Percentiles rank a stretch among this genome's conserved stretches.
Evolutionary conservation across 257 asterid genomes (phyloP).

Genomic region (Osmanthus fragrans): DNA sequence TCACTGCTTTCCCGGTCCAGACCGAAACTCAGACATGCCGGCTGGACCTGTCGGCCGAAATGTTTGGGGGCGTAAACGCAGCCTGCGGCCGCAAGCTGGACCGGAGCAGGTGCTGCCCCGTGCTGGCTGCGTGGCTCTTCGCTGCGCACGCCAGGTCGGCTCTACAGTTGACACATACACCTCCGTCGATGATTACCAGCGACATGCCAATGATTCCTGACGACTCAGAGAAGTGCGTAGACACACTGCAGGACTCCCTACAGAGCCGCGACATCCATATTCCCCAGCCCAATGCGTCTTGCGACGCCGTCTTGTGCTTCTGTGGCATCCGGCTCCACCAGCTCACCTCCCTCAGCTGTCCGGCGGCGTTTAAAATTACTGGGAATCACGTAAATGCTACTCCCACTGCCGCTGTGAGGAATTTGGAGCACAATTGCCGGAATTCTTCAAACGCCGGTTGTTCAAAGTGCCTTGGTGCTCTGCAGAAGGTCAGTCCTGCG

Average conservation of each 20-base stretch:
- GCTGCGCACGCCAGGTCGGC: conserved; percentile 95
- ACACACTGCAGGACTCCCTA: conserved; percentile 72
- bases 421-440: conserved; percentile 73
- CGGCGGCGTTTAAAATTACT: conserved; percentile 79
- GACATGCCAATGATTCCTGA: conserved; percentile 92
- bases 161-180: conserved; percentile 42
- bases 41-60: conserved; percentile 78
- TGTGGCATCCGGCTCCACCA: conserved; percentile 94
- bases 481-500: conserved; percentile 67
- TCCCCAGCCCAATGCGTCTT: conserved; percentile 75
- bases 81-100: conserved; percentile 81
- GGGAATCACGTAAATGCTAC: conserved; percentile 51
- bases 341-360: conserved; percentile 69
- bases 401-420: conserved; percentile 80
- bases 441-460: conserved; percentile 85
- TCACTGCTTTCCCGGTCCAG: conserved; percentile 85
- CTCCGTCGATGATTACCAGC: conserved; percentile 46
- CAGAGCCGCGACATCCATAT: conserved; percentile 58
- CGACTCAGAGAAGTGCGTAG: conserved; percentile 88
- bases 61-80: conserved; percentile 84
- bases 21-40: conserved; percentile 59
- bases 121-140: conserved; percentile 92
- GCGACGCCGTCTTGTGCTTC: conserved; percentile 93
- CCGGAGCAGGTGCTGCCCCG: conserved; percentile 97
- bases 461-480: conserved; percentile 78